Conservation (phyloP, 805 yeast species). For the Candida taoyuanica region DNA sequence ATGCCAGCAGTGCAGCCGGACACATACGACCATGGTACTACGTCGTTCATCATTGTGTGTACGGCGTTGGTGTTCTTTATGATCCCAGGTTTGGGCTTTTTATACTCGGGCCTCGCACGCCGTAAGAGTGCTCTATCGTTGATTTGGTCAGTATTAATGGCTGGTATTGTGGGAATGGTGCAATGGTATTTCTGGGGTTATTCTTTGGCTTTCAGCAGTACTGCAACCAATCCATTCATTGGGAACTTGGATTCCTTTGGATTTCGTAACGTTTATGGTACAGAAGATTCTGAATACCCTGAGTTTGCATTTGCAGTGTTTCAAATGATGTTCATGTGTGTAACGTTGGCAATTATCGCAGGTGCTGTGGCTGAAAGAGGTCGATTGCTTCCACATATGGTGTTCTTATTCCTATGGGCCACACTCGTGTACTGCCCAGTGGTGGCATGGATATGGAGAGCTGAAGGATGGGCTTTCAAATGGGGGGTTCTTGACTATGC, state of each 20-base stretch:
- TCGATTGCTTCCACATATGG: constrained; percentile 75
- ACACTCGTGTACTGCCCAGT: constrained; percentile 91
- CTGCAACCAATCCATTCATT: constrained; percentile 78
- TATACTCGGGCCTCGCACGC: constrained; percentile 88
- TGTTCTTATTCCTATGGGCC: constrained; percentile 82
- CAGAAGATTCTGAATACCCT: constrained; percentile 52
- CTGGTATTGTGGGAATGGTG: constrained; percentile 67
- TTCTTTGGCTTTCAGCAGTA: constrained; percentile 78
- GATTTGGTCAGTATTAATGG: constrained; percentile 75
- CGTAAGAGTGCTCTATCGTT: constrained; percentile 85
- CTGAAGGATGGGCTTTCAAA: constrained; percentile 87
- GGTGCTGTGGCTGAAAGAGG: constrained; percentile 96
- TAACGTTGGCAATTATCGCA: constrained; percentile 86
- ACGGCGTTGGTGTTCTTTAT: constrained; percentile 77
- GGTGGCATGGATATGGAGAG: constrained; percentile 94
- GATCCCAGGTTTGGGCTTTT: constrained; percentile 93
- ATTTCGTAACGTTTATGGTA: constrained; percentile 60
- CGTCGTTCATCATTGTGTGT: constrained; percentile 51
- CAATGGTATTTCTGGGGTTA: constrained; percentile 99
- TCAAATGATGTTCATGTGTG: constrained; percentile 88
- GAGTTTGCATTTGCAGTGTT: constrained; percentile 80
- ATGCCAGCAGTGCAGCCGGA: constrained; percentile 28
- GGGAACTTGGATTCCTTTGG: constrained; percentile 87
- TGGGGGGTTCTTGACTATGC: constrained; percentile 97
- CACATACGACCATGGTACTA: constrained; percentile 42